Conservation (phyloP, 1,284 basidiomycete species). For the Ganoderma boninense region DNA sequence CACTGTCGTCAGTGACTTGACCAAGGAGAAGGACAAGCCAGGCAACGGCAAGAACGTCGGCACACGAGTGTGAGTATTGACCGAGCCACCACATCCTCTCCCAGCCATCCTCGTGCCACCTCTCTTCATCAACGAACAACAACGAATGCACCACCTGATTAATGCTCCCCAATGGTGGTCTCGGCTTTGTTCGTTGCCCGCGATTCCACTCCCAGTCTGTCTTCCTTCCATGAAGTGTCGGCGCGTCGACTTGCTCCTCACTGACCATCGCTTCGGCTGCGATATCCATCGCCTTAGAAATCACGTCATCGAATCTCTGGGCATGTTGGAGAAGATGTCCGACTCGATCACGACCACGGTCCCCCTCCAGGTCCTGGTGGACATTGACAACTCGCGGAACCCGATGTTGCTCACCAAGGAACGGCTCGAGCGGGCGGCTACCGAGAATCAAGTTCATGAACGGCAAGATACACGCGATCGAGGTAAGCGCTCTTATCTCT, state of each 20-base stretch:
- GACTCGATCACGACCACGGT: conserved; percentile 67
- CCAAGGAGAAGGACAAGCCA: conserved; percentile 75
- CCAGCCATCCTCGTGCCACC: neutral
- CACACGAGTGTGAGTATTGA: conserved; percentile 62
- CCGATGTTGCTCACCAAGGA: conserved; percentile 83
- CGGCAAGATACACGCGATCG: conserved; percentile 82
- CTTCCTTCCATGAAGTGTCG: neutral
- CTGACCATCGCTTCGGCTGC: conserved; percentile 9
- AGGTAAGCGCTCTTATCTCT: conserved; percentile 52
- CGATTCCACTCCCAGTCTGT: neutral
- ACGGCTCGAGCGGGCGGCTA: conserved; percentile 78
- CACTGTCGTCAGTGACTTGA: conserved; percentile 79
- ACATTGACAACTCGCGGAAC: conserved; percentile 81
- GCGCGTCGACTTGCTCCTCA: conserved; percentile 9
- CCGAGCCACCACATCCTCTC: neutral
- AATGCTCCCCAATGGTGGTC: neutral
- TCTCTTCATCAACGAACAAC: neutral
- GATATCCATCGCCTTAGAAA: conserved; percentile 53
- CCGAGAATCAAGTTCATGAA: conserved; percentile 92
- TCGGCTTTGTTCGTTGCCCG: conserved; percentile 1
- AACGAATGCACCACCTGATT: neutral
- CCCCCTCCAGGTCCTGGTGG: conserved; percentile 74
- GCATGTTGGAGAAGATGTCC: conserved; percentile 70
- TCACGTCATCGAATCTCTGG: conserved; percentile 72
- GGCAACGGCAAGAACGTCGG: conserved; percentile 76